Evolutionary conservation across 345 rosid genomes (phyloP), one percentile per base, ranked within the genome.

Genomic region (Salix dunnii): DNA sequence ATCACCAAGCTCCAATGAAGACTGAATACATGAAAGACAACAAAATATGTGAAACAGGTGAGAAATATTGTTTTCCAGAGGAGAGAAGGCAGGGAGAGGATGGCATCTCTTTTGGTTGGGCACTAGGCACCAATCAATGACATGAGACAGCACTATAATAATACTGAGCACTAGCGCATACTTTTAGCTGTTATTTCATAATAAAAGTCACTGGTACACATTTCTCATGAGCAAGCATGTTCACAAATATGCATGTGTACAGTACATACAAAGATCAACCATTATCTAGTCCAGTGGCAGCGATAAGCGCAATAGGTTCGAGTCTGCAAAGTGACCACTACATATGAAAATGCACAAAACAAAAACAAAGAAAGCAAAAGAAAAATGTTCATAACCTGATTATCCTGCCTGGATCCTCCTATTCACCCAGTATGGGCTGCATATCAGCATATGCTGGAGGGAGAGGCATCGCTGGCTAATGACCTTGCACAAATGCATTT

Each of bases 1-100:
- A 93, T 96, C 75, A 90, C 94, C 85, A 96, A 88, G 83, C 99
- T 96, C 99, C 99, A 96, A 58, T 96, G 99, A 79, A 82, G 86
- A 78, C 99, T 93, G 88, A 75, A 82, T 58, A 74, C 49, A 80
- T 25, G 49, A 51, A 79, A 66, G 43, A 76, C 75, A 77, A 46
- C 72, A 66, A 13, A 72, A 68, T n/a, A 58, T 72, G 70, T 62
- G 58, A 73, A 80, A 77, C 66, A 4, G 64, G 28, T 61, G 48
- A 55, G 71, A 51, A 70, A 23, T 40, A 65, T 27, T 71, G 70
- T 27, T 55, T 68, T 65, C 74, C 27, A 49, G 62, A 74, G 35
- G 68, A 61, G 4, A 61, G 20, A 21, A 55, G 48, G 31, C 28
- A 60, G 43, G 36, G 12, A 36, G 28, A 3, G 25, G 60, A 70